Conservation (phyloP, 345 rosid species). For the Bretschneidera sinensis region DNA sequence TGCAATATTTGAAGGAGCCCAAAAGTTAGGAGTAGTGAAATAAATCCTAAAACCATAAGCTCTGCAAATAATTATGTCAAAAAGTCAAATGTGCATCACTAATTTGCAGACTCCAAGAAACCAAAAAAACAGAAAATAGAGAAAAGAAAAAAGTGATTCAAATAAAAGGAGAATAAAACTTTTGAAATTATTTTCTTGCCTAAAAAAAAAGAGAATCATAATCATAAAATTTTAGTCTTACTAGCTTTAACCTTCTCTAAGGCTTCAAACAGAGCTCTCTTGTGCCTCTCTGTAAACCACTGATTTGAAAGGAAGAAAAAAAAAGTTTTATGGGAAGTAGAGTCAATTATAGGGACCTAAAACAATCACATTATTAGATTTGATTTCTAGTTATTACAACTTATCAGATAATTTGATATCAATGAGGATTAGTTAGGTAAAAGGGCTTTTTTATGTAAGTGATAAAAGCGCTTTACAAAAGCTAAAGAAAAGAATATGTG, state of each 20-base stretch:
- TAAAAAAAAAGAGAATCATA: neutral
- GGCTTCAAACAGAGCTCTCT: constrained; percentile 81
- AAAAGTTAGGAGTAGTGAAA: constrained; percentile 81
- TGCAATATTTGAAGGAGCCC: constrained; percentile 51
- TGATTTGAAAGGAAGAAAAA: constrained; percentile 28
- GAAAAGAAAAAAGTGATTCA: too few species aligned
- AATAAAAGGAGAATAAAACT: neutral
- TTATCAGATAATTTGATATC: too few species aligned
- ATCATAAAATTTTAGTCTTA: constrained; percentile 16
- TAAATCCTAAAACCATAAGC: constrained; percentile 90
- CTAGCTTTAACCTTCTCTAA: constrained; percentile 87
- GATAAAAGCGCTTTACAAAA: too few species aligned
- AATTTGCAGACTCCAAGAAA: neutral
- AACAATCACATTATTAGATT: neutral
- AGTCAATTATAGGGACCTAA: neutral
- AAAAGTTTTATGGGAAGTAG: constrained; percentile 8
- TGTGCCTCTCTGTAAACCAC: constrained; percentile 77
- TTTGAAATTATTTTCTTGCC: neutral
- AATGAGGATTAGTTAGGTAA: too few species aligned
- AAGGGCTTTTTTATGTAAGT: too few species aligned
- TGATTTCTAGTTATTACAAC: too few species aligned
- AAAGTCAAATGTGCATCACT: neutral
- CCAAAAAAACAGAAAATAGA: neutral
- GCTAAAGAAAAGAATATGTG: too few species aligned
- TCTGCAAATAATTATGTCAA: constrained; percentile 49